Conservation (phyloP, 352 stramenopile species). For the Pythium diclinum region DNA sequence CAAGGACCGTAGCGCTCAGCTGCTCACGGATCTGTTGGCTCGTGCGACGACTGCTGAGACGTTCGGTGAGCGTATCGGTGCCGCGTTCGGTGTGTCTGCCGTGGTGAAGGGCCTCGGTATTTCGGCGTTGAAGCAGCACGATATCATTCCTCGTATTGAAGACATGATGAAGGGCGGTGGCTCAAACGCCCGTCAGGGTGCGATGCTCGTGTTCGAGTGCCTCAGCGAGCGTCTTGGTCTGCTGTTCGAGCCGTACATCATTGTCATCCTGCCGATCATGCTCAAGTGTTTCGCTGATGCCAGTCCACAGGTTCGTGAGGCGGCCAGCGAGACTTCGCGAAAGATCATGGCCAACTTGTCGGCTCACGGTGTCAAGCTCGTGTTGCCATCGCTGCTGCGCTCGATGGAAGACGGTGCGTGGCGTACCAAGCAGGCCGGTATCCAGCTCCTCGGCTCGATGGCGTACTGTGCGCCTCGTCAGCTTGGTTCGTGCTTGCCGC, state of each 20-base stretch:
- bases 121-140: constrained; percentile 96
- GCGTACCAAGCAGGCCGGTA: constrained; percentile 98
- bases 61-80: constrained; percentile 90
- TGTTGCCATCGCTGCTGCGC: constrained; percentile 96
- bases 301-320: constrained; percentile 95
- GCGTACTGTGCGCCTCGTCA: constrained; percentile 98
- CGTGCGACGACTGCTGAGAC: constrained; percentile 72
- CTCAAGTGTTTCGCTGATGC: constrained; percentile 97
- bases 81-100: constrained; percentile 96
- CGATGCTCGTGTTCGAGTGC: constrained; percentile 97
- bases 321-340: constrained; percentile 92
- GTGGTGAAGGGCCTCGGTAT: constrained; percentile 99
- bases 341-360: constrained; percentile 99
- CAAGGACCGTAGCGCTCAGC: constrained; percentile 65
- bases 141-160: constrained; percentile 92
- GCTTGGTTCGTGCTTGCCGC: constrained; percentile 96
- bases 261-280: constrained; percentile 98
- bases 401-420: constrained; percentile 93
- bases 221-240: constrained; percentile 95
- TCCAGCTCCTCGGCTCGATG: constrained; percentile 97
- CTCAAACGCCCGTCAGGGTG: constrained; percentile 86
- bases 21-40: constrained; percentile 76
- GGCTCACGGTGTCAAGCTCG: constrained; percentile 98
- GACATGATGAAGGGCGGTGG: constrained; percentile 77
- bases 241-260: constrained; percentile 98